Evolutionary conservation across 2,329 filamentous ascomycete genomes (phyloP), one percentile per base, ranked within the genome.

Genomic region (Trichophyton verrucosum): DNA sequence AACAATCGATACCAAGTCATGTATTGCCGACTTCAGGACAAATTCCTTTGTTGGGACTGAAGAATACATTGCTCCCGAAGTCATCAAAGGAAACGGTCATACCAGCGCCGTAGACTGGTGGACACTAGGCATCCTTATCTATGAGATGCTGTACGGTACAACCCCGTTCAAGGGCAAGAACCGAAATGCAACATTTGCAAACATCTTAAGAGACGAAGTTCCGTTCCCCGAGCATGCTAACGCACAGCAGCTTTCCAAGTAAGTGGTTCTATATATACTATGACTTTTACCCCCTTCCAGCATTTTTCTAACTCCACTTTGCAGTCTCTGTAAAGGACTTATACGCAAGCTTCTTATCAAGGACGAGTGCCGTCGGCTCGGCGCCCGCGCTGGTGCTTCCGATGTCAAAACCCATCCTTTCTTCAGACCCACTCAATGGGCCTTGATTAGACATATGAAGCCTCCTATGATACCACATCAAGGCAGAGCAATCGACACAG

Each of bases 121-220:
- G 94, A 99, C 94, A 0, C 76, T 99, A 59, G 94, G 94, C 20
- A 97, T 99, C 66, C 77, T 99, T 70, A 91, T 99, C 61, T 99
- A 97, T 73, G 94, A 99, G 75, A 99, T 99, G 94, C 81, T 99
- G 40, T 99, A 92, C 76, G 94, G 94, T 60, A 99, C 92, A 0
- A 99, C 94, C 0, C 94, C 94, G 1, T 99, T 99, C 82, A 99
- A 99, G 79, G 94, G 94, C 67, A 97, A 99, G 83, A 99, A 96
- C 75, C 85, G 94, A 44, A 99, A 97, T 69, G 91, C 91, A 13
- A 99, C 94, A 0, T 99, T 99, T 77, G 92, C 91, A 63, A 99
- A 97, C 72, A 99, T 99, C 66, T 75, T 99, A 64, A 82, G 91
- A 59, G 94, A 99, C 73, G 94, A 99, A 66, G 94, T 96, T 63